phyloP scores from a whole-genome alignment of 495 filamentous ascomycete genomes.

The Penicillium paxilli region DNA sequence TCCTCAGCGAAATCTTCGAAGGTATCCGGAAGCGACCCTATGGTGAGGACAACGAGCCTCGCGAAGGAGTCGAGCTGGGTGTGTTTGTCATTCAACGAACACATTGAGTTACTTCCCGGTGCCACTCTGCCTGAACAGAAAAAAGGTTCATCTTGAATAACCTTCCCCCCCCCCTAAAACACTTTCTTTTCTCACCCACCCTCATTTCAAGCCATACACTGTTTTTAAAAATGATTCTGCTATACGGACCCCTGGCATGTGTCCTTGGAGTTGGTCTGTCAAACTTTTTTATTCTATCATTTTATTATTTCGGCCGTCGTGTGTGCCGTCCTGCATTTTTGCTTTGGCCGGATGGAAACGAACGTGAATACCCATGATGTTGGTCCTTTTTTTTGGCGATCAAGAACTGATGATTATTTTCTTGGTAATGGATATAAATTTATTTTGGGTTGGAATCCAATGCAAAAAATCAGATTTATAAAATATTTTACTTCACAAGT shows the following conservation, averaged over 20 bases:
- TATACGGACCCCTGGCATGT: constrained; percentile 19
- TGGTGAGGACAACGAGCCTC: constrained; percentile 41
- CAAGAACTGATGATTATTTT: constrained; percentile 26
- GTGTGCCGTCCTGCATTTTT: constrained; percentile 19
- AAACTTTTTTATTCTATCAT: not conserved
- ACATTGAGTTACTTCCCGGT: constrained; percentile 22
- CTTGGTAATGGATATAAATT: constrained; percentile 21
- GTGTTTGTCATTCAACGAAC: constrained; percentile 61
- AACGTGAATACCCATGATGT: constrained; percentile 41
- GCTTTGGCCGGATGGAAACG: constrained; percentile 25
- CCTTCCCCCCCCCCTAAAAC: not conserved
- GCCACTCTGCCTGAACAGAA: no score
- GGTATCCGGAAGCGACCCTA: constrained; percentile 55
- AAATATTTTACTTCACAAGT: not conserved
- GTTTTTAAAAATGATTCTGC: constrained; percentile 23
- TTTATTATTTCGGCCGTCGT: constrained; percentile 17
- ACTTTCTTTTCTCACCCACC: constrained; percentile 14
- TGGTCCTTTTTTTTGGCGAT: constrained; percentile 22
- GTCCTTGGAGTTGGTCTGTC: constrained; percentile 22
- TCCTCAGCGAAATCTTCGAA: constrained; percentile 64
- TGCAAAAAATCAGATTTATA: not conserved
- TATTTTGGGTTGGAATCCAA: not conserved
- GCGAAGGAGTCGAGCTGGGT: constrained; percentile 59
- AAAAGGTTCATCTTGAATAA: no score
- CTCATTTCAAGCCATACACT: constrained; percentile 14